A percentile compares a stretch with the other conserved stretches of the same genome.
Conservation (phyloP, 106 monocot species). For the Dioscorea alata region DNA sequence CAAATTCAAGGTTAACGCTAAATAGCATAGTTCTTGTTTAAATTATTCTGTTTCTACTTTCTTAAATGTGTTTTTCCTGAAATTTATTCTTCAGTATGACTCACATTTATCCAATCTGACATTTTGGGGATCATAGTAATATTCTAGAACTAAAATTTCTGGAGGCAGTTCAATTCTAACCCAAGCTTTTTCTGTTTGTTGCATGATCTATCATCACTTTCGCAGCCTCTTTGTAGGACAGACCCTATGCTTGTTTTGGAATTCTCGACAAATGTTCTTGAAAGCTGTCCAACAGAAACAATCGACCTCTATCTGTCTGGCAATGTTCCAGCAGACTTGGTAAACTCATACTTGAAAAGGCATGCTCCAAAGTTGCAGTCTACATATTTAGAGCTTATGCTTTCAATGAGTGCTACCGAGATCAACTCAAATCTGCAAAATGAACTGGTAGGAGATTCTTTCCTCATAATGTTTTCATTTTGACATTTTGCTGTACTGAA, state of each 20-base stretch:
- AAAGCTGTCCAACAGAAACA: conserved; percentile 92
- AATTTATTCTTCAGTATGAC: no score
- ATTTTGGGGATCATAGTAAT: no score
- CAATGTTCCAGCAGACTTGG: conserved; percentile 95
- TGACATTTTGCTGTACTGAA: background rate
- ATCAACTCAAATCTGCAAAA: conserved; percentile 78
- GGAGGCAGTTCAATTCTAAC: no score
- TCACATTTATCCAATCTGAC: no score
- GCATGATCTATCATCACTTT: conserved; percentile 5
- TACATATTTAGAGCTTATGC: conserved; percentile 94
- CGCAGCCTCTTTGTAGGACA: conserved; percentile 83
- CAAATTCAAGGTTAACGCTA: no score
- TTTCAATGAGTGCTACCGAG: conserved; percentile 77
- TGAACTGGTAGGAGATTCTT: conserved; percentile 59
- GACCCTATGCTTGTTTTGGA: conserved; percentile 97
- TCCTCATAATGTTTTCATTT: conserved; percentile 2
- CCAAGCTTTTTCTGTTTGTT: no score
- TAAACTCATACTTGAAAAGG: conserved; percentile 96
- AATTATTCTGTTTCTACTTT: no score
- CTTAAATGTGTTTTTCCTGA: no score
- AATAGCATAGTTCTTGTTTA: no score
- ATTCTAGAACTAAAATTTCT: no score
- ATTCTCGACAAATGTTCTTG: conserved; percentile 77
- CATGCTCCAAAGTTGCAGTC: conserved; percentile 95
- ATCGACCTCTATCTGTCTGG: conserved; percentile 91